Evolutionary conservation across 2,329 filamentous ascomycete genomes (phyloP).

Genomic region (Fusarium protoensiforme): DNA sequence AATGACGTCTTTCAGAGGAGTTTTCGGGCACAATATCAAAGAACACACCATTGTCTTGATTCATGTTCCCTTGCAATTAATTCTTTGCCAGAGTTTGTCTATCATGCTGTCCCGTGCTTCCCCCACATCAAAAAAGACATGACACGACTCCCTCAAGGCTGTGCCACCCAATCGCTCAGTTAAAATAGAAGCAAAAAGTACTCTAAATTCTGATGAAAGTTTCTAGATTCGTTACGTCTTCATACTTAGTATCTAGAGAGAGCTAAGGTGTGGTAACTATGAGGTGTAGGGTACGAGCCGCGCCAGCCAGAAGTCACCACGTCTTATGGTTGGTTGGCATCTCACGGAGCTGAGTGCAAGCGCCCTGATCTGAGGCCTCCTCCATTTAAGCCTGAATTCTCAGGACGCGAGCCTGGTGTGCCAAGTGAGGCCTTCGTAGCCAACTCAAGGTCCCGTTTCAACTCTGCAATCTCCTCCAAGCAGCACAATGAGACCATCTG

Average conservation of each 20-base stretch:
- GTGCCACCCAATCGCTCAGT: no score
- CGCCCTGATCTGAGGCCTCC: not conserved
- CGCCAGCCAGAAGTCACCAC: not conserved
- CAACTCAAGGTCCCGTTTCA: not conserved
- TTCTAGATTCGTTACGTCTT: not conserved
- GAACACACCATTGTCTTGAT: no score
- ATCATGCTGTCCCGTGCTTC: no score
- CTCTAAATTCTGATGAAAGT: not conserved
- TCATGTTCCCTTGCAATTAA: no score
- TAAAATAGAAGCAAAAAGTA: not conserved
- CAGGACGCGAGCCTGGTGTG: not conserved
- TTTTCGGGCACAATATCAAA: no score
- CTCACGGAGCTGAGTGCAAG: not conserved
- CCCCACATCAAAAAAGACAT: no score
- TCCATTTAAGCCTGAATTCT: not conserved
- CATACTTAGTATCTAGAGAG: not conserved
- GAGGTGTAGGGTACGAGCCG: not conserved
- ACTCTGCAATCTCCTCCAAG: not conserved
- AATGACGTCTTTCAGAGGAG: no score
- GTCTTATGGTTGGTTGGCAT: not conserved
- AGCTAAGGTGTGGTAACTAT: not conserved
- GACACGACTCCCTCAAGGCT: no score
- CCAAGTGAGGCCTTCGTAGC: not conserved
- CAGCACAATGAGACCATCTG: not conserved
- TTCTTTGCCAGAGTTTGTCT: no score